phyloP scores from a whole-genome alignment of 768 basidiomycete genomes.

The Tulasnella calospora region DNA sequence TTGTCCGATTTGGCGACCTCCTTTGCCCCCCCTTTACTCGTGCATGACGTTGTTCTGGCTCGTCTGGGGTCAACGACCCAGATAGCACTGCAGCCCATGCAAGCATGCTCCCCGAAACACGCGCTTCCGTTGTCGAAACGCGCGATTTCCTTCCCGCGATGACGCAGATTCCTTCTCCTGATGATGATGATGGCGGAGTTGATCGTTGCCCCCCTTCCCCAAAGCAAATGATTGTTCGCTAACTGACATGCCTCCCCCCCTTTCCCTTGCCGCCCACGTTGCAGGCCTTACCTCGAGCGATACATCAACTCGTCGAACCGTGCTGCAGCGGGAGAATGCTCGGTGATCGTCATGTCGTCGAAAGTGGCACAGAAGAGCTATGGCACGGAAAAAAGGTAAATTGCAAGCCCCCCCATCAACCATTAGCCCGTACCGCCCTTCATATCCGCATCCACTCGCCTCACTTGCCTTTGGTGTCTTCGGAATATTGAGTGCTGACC shows the following conservation, averaged over 20 bases:
- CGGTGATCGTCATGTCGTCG: constrained; percentile 95
- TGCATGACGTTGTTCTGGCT: constrained; percentile 7
- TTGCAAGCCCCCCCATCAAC: not conserved
- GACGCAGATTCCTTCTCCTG: not conserved
- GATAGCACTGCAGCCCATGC: not conserved
- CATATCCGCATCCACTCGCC: constrained; percentile 29
- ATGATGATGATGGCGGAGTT: not conserved
- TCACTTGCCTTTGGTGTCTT: constrained; percentile 28
- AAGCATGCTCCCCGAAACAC: not conserved
- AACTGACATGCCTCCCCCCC: not conserved
- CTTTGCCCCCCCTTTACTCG: not conserved
- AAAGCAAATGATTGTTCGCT: not conserved
- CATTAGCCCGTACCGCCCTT: constrained; percentile 26
- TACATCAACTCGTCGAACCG: constrained; percentile 82
- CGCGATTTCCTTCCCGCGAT: constrained; percentile 5
- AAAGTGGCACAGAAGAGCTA: constrained; percentile 97
- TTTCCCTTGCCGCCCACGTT: constrained; percentile 9
- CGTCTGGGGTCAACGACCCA: not conserved
- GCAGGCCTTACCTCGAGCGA: constrained; percentile 74
- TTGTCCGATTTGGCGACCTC: constrained; percentile 5
- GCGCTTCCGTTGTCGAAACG: not conserved
- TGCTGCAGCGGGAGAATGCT: constrained; percentile 85
- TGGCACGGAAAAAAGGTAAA: constrained; percentile 86
- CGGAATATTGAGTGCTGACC: constrained; percentile 11
- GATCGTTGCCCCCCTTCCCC: not conserved